Base-by-base conservation (phyloP, 2,329 filamentous ascomycete species). In the Teratosphaeria epicoccoides region DNA sequence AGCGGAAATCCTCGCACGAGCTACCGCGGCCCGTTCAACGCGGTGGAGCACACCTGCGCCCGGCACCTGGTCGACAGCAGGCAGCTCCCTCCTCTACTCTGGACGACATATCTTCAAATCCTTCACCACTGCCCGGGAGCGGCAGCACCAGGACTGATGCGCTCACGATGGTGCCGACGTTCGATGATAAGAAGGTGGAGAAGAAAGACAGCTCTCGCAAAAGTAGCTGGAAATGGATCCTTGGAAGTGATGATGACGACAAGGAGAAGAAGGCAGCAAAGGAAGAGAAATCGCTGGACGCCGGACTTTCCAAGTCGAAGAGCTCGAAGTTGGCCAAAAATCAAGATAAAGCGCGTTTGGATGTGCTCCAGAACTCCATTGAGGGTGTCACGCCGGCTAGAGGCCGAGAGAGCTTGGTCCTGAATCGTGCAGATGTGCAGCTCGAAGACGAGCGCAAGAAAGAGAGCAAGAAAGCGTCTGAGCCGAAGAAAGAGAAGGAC, bases 341-440 rank as follows among this genome's bases (percentile, higher is more conserved):
- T 23, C 25, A 43, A 25, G 90, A 95, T 61, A 89, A 84, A 59
- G 84, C 86, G 20, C 82, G 91, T 25, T 75, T 96, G 24, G 91
- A 97, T 62, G 80, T 95, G 22, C 75, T 95, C 22, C 90, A 96
- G 64, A 86, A 81, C 33, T 94, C 90, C 0, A 90, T 94, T 64
- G 91, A 97, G 47, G 73, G 77, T 12, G 23, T 40, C 20, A 43
- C 26, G 23, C 20, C 17, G 1, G 64, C 68, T 29, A 69, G 73
- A 25, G 85, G 85, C 2, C 82, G 91, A 11, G 91, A 96, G 68
- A 95, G 88, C 62, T 70, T 95, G 22, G 79, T 94, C 0, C 69
- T 95, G 40, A 89, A 96, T 61, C 84, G 90, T 17, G 85, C 93
- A 23, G 83, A 72, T 55, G 69, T 85, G 55, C 88, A 85, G 64